These are phyloP conservation scores for Tricholomella constricta DNA, from an alignment of 768 basidiomycete genomes.

Conservation along the genomic window DNA sequence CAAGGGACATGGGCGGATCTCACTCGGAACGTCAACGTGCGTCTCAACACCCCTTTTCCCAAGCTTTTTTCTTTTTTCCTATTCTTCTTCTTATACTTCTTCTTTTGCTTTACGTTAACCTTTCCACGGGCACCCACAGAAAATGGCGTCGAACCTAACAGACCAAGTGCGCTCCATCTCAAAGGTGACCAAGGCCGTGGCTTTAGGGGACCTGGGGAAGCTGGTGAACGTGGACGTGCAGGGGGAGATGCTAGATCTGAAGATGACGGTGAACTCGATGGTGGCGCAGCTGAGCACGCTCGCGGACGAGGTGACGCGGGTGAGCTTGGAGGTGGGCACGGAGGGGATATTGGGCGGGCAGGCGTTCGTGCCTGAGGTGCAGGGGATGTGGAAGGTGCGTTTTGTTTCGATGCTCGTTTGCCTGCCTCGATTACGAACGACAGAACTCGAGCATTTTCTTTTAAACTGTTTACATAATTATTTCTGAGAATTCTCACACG, in stretches of 20 bases:
- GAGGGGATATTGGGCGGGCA: constrained; percentile 95
- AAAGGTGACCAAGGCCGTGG: constrained; percentile 87
- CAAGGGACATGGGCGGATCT: constrained; percentile 94
- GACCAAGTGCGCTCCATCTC: constrained; percentile 92
- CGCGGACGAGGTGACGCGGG: constrained; percentile 85
- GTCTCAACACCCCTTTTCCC: too few species aligned
- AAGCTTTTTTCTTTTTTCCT: too few species aligned
- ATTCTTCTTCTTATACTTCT: too few species aligned
- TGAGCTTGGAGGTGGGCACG: constrained; percentile 89
- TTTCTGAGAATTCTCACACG: too few species aligned
- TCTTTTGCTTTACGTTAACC: neutral
- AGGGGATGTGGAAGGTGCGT: constrained; percentile 87
- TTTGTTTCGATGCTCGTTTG: neutral
- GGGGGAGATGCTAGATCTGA: constrained; percentile 91
- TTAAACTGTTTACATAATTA: too few species aligned
- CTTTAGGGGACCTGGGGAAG: constrained; percentile 80
- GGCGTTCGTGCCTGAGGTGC: constrained; percentile 87
- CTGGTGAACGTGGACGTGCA: constrained; percentile 91
- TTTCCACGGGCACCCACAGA: constrained; percentile 40
- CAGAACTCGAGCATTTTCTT: too few species aligned
- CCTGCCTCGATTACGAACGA: too few species aligned
- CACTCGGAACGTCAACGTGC: constrained; percentile 86
- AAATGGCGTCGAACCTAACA: constrained; percentile 86
- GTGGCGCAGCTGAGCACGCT: constrained; percentile 77
- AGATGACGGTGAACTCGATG: constrained; percentile 87